Conservation (phyloP, 106 monocot species). For the Iris macrosiphon region DNA sequence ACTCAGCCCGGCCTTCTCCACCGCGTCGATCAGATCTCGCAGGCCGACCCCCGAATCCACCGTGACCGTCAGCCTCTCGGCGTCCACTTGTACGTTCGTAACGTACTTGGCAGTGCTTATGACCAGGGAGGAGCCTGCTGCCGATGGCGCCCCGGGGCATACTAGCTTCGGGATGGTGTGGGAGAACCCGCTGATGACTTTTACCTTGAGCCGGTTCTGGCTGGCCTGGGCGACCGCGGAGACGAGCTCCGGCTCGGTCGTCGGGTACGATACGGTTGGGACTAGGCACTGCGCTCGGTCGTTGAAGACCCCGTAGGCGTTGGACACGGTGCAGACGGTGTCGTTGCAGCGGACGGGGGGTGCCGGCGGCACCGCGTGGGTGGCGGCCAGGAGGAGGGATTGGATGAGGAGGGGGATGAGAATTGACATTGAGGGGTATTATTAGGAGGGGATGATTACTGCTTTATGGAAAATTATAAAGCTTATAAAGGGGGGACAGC, state of each 20-base stretch:
- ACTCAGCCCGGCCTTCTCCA: constrained; percentile 60
- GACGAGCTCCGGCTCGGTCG: constrained; percentile 37
- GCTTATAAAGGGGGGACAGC: no score
- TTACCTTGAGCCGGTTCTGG: constrained; percentile 24
- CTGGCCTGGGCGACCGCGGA: constrained; percentile 43
- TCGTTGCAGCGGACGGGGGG: constrained; percentile 43
- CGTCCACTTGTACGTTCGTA: constrained; percentile 28
- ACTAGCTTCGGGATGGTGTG: constrained; percentile 73
- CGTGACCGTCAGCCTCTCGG: constrained; percentile 18
- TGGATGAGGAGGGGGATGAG: not conserved
- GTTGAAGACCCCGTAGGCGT: constrained; percentile 61
- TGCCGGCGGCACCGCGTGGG: constrained; percentile 28
- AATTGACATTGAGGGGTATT: not conserved
- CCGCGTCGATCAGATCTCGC: constrained; percentile 46
- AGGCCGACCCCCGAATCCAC: constrained; percentile 60
- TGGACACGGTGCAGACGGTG: constrained; percentile 49
- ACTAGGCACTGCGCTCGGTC: constrained; percentile 35
- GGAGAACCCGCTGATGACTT: constrained; percentile 58
- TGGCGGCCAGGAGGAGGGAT: not conserved
- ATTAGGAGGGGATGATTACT: not conserved
- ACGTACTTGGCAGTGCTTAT: constrained; percentile 51
- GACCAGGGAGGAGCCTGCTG: constrained; percentile 26
- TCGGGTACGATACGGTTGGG: constrained; percentile 45
- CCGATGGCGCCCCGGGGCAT: constrained; percentile 51
- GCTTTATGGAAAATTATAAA: no score